A percentile compares a stretch with the other conserved stretches of the same genome.
Conservation (phyloP, 2,329 filamentous ascomycete species). For the Aspergillus calidoustus region DNA sequence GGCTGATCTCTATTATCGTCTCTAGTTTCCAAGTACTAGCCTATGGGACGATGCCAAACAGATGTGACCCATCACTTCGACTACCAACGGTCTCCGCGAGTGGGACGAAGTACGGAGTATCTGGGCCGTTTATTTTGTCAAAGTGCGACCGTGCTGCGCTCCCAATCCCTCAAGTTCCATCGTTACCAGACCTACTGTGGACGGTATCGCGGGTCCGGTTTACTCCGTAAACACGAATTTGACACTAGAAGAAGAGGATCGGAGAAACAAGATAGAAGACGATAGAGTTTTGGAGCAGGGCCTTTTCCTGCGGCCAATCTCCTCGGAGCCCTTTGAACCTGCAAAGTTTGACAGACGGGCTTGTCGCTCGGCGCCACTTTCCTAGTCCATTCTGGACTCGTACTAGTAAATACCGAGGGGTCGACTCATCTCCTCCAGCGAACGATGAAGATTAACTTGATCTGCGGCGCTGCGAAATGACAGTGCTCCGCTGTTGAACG, state of each 20-base stretch:
- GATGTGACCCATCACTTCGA: conserved; percentile 20
- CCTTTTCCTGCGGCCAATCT: conserved; percentile 11
- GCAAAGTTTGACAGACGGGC: conserved; percentile 19
- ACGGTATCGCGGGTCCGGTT: background rate
- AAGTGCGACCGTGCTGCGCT: background rate
- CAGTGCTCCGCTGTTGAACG: conserved; percentile 1
- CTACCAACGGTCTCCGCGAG: conserved; percentile 11
- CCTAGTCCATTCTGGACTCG: conserved; percentile 9
- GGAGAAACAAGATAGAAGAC: conserved; percentile 3
- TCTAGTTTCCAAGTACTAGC: background rate
- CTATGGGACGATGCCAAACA: background rate
- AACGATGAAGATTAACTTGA: conserved; percentile 15
- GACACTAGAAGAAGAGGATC: background rate
- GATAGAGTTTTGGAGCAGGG: conserved; percentile 9
- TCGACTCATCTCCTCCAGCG: conserved; percentile 3
- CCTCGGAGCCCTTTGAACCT: conserved; percentile 3
- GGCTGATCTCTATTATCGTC: conserved; percentile 8
- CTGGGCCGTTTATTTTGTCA: background rate
- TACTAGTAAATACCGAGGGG: conserved; percentile 7
- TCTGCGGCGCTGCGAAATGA: conserved; percentile 17
- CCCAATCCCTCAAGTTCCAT: conserved; percentile 21
- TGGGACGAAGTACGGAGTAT: conserved; percentile 4
- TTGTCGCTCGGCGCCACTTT: conserved; percentile 20
- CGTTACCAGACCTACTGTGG: conserved; percentile 2
- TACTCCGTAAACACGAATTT: conserved; percentile 7